Base-by-base conservation (phyloP, 257 asterid genomes). In the Petunia secreta region DNA sequence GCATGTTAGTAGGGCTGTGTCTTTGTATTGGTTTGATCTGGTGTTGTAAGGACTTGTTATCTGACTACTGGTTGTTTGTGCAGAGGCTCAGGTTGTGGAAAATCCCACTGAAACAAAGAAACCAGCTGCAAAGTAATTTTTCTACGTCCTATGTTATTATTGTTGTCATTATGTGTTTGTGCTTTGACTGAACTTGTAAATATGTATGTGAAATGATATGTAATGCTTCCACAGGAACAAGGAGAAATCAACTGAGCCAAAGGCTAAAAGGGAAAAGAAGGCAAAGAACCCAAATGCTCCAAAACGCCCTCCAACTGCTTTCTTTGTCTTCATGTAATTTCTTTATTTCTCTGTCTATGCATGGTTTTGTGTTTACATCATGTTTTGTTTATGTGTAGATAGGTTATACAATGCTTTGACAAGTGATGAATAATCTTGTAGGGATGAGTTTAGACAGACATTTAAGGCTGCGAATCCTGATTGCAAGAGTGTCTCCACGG, bases 281-380 rank as follows among this genome's bases (percentile, higher is more conserved):
- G 80, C 80, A 0, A 90, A 91, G 85, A 71, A 87, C 57, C 84
- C 91, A 0, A 90, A 87, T 68, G 87, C 84, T 1, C 94, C 84
- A 2, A 94, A 94, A 76, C 92, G 96, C 16, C 97, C 98, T 48
- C 87, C 87, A 2, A 91, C 97, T 65, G 97, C 98, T 1, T 94
- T 93, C 90, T 94, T 93, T 5, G 15, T 93, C 8, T 95, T 95
- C 95, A 84, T 95, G 98, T 92, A 89, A 41, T 77, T 8, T 6
- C 75, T 36, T 54, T 37, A 11, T 8, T 43, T 16, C 48, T 53
- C 5, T 34, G 11, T 34, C 4, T 34, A 0, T 34, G 14, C 5
- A 9, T 1, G n/a, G 25, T 25, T 41, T 11, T 25, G 8, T 40
- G 3, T 1, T 55, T 13, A 8, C 53, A 1, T 6, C 1, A n/a